Evolutionary conservation across 1,139 yeast species (phyloP).

Genomic region (Ogataea hybrid): DNA sequence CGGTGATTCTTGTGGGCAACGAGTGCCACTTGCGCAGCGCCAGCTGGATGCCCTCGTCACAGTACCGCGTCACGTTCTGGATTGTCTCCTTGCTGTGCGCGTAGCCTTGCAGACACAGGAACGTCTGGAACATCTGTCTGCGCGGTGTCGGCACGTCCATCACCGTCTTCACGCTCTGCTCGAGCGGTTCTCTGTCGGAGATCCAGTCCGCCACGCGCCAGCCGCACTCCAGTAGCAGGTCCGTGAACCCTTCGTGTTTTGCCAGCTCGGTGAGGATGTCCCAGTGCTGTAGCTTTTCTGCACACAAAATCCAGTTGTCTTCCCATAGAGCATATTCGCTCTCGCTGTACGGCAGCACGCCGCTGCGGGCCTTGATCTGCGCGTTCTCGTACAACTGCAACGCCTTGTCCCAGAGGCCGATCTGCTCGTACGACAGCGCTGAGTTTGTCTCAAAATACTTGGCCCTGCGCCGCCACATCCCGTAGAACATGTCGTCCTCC

Average conservation of each 20-base stretch:
- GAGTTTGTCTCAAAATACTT: constrained; percentile 90
- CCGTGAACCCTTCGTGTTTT: constrained; percentile 96
- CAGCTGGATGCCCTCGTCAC: constrained; percentile 96
- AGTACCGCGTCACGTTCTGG: constrained; percentile 76
- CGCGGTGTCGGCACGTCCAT: constrained; percentile 99
- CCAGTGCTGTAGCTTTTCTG: constrained; percentile 98
- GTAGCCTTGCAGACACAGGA: constrained; percentile 87
- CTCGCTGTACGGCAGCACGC: constrained; percentile 93
- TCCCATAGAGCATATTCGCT: constrained; percentile 97
- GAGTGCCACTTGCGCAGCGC: constrained; percentile 94
- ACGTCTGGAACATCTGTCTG: constrained; percentile 92
- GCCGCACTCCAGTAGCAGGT: constrained; percentile 90
- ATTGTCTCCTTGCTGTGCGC: constrained; percentile 85
- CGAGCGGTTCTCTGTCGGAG: constrained; percentile 90
- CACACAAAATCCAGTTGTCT: constrained; percentile 97
- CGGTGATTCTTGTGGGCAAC: constrained; percentile 71
- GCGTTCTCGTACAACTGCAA: constrained; percentile 96
- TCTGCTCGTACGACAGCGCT: constrained; percentile 91
- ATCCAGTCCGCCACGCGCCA: constrained; percentile 99
- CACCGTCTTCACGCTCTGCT: constrained; percentile 90
- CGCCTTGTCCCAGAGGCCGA: constrained; percentile 94
- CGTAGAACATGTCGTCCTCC: constrained; percentile 97
- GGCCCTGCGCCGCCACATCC: constrained; percentile 95
- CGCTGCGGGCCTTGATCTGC: constrained; percentile 94
- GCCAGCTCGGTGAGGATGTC: constrained; percentile 95